Conservation (phyloP, 352 stramenopile species). For the Phytophthora hibernalis region DNA sequence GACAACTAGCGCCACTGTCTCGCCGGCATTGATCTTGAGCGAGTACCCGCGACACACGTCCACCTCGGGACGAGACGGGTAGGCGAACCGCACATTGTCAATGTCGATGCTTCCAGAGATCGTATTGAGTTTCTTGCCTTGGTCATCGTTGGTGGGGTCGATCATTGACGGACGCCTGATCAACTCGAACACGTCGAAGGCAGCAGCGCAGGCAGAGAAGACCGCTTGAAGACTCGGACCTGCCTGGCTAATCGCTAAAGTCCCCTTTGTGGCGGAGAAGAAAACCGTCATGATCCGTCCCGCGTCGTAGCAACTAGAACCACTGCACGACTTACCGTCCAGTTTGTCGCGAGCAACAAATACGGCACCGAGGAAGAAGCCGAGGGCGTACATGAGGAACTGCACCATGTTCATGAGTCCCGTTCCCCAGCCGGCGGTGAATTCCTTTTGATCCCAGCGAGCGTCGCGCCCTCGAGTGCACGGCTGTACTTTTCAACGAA, state of each 20-base stretch:
- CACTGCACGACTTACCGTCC: slow-evolving; percentile 30
- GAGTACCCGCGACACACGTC: slow-evolving; percentile 49
- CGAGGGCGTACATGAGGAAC: slow-evolving; percentile 57
- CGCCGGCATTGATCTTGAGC: slow-evolving; percentile 44
- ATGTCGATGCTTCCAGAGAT: slow-evolving; percentile 79
- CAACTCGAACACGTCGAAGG: slow-evolving; percentile 55
- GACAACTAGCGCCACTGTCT: slow-evolving; percentile 68
- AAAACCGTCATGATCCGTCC: slow-evolving; percentile 56
- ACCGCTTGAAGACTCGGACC: slow-evolving; percentile 51
- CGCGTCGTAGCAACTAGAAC: slow-evolving; percentile 47
- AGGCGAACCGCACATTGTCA: slow-evolving; percentile 71
- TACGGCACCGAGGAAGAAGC: slow-evolving; percentile 60
- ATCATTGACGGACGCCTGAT: slow-evolving; percentile 62
- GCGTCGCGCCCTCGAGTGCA: slow-evolving; percentile 34
- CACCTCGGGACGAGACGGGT: slow-evolving; percentile 56
- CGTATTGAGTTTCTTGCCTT: slow-evolving; percentile 26
- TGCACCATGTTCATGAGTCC: slow-evolving; percentile 49
- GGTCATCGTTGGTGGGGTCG: slow-evolving; percentile 37
- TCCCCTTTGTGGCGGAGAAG: slow-evolving; percentile 49
- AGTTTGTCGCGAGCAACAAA: slow-evolving; percentile 38
- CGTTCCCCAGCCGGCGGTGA: slow-evolving; percentile 44
- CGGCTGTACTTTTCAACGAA: slow-evolving; percentile 50
- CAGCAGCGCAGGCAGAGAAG: slow-evolving; percentile 39
- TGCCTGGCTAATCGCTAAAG: slow-evolving; percentile 48
- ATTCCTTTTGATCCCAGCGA: slow-evolving; percentile 47